Percentiles rank a stretch among this genome's conserved stretches.
Evolutionary conservation across 208 protist genomes (phyloP).

Genomic region (Leishmania major): DNA sequence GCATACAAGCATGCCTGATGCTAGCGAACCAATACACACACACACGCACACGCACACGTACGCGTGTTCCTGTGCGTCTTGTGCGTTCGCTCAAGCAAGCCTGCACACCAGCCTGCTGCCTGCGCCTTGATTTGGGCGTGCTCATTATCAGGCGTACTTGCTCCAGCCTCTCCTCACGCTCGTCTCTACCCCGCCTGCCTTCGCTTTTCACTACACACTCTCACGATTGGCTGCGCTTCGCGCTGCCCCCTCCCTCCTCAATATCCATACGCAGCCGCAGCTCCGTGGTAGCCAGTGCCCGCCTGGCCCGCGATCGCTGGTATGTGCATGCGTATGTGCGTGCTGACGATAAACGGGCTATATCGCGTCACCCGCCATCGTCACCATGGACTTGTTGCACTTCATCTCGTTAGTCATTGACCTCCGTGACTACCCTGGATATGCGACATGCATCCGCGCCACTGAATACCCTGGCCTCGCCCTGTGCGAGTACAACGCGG

Average conservation of each 20-base stretch:
- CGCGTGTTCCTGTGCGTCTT: background rate
- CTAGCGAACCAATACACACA: background rate
- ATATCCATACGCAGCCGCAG: background rate
- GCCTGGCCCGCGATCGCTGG: background rate
- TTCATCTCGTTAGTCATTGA: conserved; percentile 11
- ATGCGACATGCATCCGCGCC: conserved; percentile 27
- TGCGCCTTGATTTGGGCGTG: background rate
- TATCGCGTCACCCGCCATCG: background rate
- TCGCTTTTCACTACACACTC: background rate
- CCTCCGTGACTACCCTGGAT: conserved; percentile 64
- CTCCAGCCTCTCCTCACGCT: background rate
- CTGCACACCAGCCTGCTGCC: background rate
- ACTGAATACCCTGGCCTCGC: conserved; percentile 41
- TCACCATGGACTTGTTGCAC: conserved; percentile 7
- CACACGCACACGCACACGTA: background rate
- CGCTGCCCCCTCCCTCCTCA: background rate
- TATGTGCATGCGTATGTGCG: background rate
- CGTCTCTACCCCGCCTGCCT: background rate
- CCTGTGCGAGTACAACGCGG: conserved; percentile 56
- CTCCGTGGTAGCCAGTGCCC: background rate
- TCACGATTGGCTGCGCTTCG: background rate
- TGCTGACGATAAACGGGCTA: background rate
- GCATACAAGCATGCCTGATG: background rate
- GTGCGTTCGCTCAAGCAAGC: background rate
- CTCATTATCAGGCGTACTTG: background rate